Evolutionary conservation across 2,329 filamentous ascomycete genomes (phyloP).

Genomic region (Penicillium rolfsii): DNA sequence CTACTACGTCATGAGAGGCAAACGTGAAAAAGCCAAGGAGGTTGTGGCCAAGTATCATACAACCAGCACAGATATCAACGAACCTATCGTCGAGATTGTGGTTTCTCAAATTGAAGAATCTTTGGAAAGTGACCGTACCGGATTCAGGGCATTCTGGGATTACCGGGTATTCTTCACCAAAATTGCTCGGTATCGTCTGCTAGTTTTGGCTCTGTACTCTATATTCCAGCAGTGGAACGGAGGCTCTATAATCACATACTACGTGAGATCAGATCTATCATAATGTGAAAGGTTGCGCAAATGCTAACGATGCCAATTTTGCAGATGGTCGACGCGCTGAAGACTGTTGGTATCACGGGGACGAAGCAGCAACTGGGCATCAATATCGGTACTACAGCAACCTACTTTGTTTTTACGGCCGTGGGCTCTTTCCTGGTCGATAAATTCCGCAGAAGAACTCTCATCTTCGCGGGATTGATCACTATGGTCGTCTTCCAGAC

Average conservation of each 20-base stretch:
- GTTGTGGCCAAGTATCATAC: slow-evolving; percentile 50
- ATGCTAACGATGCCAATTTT: not conserved
- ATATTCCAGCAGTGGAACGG: slow-evolving; percentile 55
- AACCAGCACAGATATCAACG: slow-evolving; percentile 44
- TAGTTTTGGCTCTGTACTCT: slow-evolving; percentile 52
- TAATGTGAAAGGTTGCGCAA: not conserved
- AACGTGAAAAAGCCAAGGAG: slow-evolving; percentile 38
- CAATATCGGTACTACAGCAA: slow-evolving; percentile 49
- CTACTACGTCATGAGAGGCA: slow-evolving; percentile 41
- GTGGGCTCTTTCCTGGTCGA: slow-evolving; percentile 51
- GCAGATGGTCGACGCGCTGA: slow-evolving; percentile 43
- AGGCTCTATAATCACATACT: slow-evolving; percentile 51
- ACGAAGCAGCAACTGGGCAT: slow-evolving; percentile 48
- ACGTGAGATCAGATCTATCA: slow-evolving; percentile 28
- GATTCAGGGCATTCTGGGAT: slow-evolving; percentile 49
- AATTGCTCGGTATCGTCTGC: slow-evolving; percentile 48
- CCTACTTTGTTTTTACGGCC: slow-evolving; percentile 53
- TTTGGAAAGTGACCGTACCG: slow-evolving; percentile 44
- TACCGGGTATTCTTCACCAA: slow-evolving; percentile 54
- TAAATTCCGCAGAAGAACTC: slow-evolving; percentile 47
- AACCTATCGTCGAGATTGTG: slow-evolving; percentile 49
- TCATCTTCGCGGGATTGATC: slow-evolving; percentile 51
- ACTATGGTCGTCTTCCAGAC: slow-evolving; percentile 52
- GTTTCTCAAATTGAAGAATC: slow-evolving; percentile 52
- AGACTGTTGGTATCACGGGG: slow-evolving; percentile 48